A percentile compares a stretch with the other conserved stretches of the same genome.
phyloP scores from a whole-genome alignment of 805 yeast species.

The Saccharomycopsis sp. region DNA sequence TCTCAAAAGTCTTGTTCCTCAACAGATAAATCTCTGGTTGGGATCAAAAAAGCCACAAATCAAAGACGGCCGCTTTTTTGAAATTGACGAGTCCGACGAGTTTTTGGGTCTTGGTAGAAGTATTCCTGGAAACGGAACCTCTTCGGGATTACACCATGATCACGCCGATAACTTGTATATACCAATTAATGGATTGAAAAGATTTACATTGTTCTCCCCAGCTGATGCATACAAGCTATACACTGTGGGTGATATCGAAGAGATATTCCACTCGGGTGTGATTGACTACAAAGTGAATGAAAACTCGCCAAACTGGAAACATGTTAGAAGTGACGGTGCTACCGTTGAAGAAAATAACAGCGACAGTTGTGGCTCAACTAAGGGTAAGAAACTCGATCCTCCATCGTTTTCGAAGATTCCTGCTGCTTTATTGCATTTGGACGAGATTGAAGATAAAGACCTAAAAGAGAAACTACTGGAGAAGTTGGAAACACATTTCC shows the following conservation, averaged over 20 bases:
- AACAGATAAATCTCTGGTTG: conserved; percentile 72
- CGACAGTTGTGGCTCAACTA: conserved; percentile 23
- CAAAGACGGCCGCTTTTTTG: conserved; percentile 10
- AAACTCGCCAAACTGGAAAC: conserved; percentile 57
- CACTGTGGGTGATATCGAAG: conserved; percentile 57
- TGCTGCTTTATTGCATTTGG: conserved; percentile 53
- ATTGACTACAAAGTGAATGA: conserved; percentile 53
- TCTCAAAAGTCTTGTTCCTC: conserved; percentile 45
- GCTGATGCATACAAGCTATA: conserved; percentile 49
- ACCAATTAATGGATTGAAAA: conserved; percentile 50
- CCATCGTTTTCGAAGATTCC: conserved; percentile 65
- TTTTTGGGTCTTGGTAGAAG: conserved; percentile 44
- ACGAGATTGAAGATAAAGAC: conserved; percentile 36
- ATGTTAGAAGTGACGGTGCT: conserved; percentile 56
- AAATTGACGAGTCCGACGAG: conserved; percentile 17
- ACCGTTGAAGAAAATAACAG: conserved; percentile 29
- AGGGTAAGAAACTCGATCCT: conserved; percentile 40
- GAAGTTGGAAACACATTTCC: conserved; percentile 40
- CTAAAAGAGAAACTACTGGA: conserved; percentile 27
- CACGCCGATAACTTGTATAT: conserved; percentile 73
- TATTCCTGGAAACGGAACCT: conserved; percentile 52
- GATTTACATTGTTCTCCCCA: conserved; percentile 65
- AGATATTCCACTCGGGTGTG: conserved; percentile 53
- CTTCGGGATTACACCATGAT: conserved; percentile 75
- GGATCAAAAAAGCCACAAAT: conserved; percentile 35